These are phyloP conservation scores for Saccharomycopsis sp. DNA, from an alignment of 805 yeast genomes.

Conservation along the genomic window DNA sequence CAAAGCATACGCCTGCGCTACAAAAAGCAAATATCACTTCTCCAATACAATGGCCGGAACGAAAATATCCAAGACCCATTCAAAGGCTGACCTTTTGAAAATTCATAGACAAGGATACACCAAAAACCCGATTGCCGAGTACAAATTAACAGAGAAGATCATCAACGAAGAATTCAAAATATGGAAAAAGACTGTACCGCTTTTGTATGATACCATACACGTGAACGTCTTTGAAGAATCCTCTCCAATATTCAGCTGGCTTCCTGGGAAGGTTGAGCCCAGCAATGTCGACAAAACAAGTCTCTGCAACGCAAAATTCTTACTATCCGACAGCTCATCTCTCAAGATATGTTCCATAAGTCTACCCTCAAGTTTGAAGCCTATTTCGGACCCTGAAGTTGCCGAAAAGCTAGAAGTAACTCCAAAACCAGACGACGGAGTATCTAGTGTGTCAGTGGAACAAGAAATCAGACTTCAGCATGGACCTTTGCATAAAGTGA, in stretches of 20 bases:
- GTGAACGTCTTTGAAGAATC: conserved; percentile 36
- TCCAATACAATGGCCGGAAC: not conserved
- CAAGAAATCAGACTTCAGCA: not conserved
- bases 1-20: too few species aligned
- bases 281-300: conserved; percentile 24
- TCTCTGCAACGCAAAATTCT: not conserved
- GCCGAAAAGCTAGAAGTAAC: not conserved
- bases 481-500: not conserved
- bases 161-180: conserved; percentile 69
- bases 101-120: conserved; percentile 6
- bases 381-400: not conserved
- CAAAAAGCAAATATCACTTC: not conserved
- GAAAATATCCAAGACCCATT: not conserved
- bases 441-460: not conserved
- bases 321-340: conserved; percentile 31
- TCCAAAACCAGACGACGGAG: not conserved
- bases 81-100: not conserved
- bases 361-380: conserved; percentile 15
- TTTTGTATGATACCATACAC: conserved; percentile 66
- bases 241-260: conserved; percentile 1
- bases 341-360: conserved; percentile 35
- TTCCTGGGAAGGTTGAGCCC: conserved; percentile 13
- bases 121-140: conserved; percentile 29
- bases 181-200: conserved; percentile 83
- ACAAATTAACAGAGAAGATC: conserved; percentile 53